Base-by-base conservation (phyloP, 208 protist genomes). In the Angomonas ambiguus region DNA sequence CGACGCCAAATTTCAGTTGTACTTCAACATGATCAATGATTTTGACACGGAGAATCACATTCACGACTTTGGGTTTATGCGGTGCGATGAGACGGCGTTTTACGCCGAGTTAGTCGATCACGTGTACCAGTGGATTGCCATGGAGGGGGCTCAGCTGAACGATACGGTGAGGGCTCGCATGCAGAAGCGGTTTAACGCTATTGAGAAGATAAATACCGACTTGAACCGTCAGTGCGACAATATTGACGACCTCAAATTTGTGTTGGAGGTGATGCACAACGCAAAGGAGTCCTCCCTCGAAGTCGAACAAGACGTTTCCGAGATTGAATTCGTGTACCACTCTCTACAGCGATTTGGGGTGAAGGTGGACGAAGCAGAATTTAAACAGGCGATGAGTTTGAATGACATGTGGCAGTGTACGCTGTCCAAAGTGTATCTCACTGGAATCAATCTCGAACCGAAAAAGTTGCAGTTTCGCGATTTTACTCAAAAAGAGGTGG, bases 191-290 rank as follows among this genome's bases (percentile, higher is more conserved):
- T 82, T 87, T 65, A 73, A 58, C 34, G 62, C 69, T 10, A 95
- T 98, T 61, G 71, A 74, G 38, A 85, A 83, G 62, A 74, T 93
- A 34, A 94, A 97, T 65, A 74, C 87, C n/a, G 90, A 97, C 60
- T 79, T 99, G 31, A 59, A 83, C 53, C 73, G 70, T 42, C 67
- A 76, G 22, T 97, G 95, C 62, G 90, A 97, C 53, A 93, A 88
- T 60, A 95, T 99, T 48, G 96, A 98, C n/a, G 96, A 98, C 73
- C 82, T 99, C 38, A 98, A 98, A 82, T 78, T 82, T 51, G 91
- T 99, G 11, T 82, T 99, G 35, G 84, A 92, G 63, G 80, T 95
- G 38, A 98, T 99, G 71, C 93, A 97, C 70, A 83, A 96, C 42
- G 88, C 97, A 34, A 66, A 79, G 35, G 74, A 82, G 20, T 82